Evolutionary conservation across 2,329 filamentous ascomycete species (phyloP).

Genomic region (Salinomyces thailandicus): DNA sequence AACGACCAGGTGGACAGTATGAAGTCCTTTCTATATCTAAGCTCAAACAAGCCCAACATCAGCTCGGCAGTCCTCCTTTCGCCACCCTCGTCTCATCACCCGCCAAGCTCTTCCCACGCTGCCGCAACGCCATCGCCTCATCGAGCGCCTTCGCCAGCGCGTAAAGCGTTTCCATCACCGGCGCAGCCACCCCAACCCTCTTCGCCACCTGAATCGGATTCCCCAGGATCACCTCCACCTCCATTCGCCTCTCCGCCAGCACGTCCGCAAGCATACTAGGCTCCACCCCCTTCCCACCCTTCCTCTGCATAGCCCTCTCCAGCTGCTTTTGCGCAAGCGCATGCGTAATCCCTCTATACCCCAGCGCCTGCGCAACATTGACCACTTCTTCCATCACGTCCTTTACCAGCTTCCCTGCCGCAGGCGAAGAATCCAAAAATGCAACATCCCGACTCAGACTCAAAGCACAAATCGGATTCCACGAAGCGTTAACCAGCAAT

Average conservation of each 20-base stretch:
- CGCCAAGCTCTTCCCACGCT: slow-evolving; percentile 13
- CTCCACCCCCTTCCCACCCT: slow-evolving; percentile 32
- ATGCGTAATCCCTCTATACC: slow-evolving; percentile 28
- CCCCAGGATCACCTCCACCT: slow-evolving; percentile 43
- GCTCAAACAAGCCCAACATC: no score
- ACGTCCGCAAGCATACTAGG: slow-evolving; percentile 43
- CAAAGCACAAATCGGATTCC: slow-evolving; percentile 51
- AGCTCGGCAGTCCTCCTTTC: not conserved
- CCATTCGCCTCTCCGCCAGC: slow-evolving; percentile 31
- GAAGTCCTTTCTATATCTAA: not conserved
- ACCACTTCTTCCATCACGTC: slow-evolving; percentile 39
- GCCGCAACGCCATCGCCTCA: slow-evolving; percentile 20
- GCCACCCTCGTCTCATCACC: slow-evolving; percentile 3
- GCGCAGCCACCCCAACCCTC: slow-evolving; percentile 30
- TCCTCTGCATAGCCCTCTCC: slow-evolving; percentile 27
- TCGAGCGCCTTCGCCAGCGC: slow-evolving; percentile 35
- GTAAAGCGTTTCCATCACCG: slow-evolving; percentile 37
- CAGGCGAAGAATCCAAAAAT: slow-evolving; percentile 36
- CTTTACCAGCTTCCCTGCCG: slow-evolving; percentile 27
- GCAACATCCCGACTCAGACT: slow-evolving; percentile 43
- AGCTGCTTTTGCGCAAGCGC: slow-evolving; percentile 31
- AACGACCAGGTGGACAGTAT: not conserved
- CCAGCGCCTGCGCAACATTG: slow-evolving; percentile 31
- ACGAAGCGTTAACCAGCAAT: slow-evolving; percentile 50
- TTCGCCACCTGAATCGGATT: slow-evolving; percentile 35